These are phyloP conservation scores for Trichoderma semiorbis DNA, from an alignment of 2,329 filamentous ascomycete species.

Conservation along the genomic window DNA sequence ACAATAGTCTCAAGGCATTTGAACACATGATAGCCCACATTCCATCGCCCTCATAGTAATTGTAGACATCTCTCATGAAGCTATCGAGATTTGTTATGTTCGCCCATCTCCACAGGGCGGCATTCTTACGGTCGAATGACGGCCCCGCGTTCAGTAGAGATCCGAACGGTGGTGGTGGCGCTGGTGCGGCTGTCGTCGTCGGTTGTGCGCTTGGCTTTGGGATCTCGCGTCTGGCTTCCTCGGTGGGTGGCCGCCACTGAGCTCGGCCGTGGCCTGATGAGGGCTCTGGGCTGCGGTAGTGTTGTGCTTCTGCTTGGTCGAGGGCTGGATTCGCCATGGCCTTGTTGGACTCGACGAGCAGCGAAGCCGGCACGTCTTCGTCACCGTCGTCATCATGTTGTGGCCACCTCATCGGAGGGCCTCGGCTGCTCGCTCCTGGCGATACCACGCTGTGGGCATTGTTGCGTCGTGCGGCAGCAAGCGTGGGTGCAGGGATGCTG, in stretches of 20 bases:
- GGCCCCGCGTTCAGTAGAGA: constrained; percentile 29
- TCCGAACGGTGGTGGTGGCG: constrained; percentile 24
- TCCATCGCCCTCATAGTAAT: constrained; percentile 79
- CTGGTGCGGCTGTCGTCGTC: neutral
- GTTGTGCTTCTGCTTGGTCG: constrained; percentile 20
- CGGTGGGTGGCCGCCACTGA: constrained; percentile 54
- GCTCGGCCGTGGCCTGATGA: constrained; percentile 41
- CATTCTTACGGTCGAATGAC: constrained; percentile 53
- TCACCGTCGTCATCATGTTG: constrained; percentile 48
- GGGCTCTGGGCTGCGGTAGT: neutral
- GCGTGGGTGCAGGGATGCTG: constrained; percentile 46
- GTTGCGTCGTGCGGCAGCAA: constrained; percentile 46
- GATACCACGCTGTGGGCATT: constrained; percentile 39
- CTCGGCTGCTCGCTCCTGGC: constrained; percentile 8
- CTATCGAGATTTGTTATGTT: constrained; percentile 87
- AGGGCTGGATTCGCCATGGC: constrained; percentile 22
- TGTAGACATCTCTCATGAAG: constrained; percentile 80
- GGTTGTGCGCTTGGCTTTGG: constrained; percentile 31
- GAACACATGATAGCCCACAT: constrained; percentile 80
- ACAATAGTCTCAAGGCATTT: constrained; percentile 69
- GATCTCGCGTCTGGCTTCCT: constrained; percentile 49
- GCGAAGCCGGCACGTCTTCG: constrained; percentile 62
- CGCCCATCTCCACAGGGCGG: constrained; percentile 88
- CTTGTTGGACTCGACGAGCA: constrained; percentile 55
- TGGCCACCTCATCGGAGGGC: constrained; percentile 26